Evolutionary conservation across 2,329 filamentous ascomycete species (phyloP).

Genomic region (Botrytis tulipae): DNA sequence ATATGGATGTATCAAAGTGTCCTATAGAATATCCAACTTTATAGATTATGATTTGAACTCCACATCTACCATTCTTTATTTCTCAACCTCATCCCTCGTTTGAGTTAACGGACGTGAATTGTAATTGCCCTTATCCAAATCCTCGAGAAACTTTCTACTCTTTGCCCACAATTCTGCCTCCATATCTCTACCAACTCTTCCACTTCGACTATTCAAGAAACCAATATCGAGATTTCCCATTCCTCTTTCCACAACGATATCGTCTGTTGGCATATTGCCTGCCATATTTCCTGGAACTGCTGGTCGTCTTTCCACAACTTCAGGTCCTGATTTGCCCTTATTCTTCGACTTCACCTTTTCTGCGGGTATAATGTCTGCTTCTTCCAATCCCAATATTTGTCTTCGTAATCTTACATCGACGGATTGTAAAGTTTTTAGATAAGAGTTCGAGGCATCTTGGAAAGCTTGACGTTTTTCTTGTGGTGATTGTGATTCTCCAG

Average conservation of each 20-base stretch:
- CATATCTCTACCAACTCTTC: slow-evolving; percentile 78
- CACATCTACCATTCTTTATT: slow-evolving; percentile 2
- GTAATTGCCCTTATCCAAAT: slow-evolving; percentile 31
- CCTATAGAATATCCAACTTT: too few species aligned
- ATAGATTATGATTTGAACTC: neutral
- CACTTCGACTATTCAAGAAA: slow-evolving; percentile 83
- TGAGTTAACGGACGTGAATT: slow-evolving; percentile 17
- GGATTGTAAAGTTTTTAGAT: slow-evolving; percentile 70
- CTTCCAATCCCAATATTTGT: slow-evolving; percentile 77
- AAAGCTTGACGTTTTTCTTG: slow-evolving; percentile 45
- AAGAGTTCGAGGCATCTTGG: slow-evolving; percentile 60
- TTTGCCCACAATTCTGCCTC: slow-evolving; percentile 75
- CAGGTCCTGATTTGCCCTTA: slow-evolving; percentile 15
- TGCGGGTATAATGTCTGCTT: slow-evolving; percentile 68
- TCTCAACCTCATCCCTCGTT: slow-evolving; percentile 17
- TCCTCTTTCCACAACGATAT: slow-evolving; percentile 45
- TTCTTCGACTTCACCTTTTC: slow-evolving; percentile 33
- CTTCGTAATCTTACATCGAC: slow-evolving; percentile 73
- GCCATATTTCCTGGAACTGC: slow-evolving; percentile 5
- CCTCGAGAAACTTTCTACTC: slow-evolving; percentile 54
- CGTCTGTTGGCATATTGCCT: slow-evolving; percentile 19
- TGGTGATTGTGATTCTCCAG: slow-evolving; percentile 19
- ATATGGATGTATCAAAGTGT: neutral
- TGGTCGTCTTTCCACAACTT: slow-evolving; percentile 1
- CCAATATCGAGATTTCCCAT: slow-evolving; percentile 70